Evolutionary conservation across 2,329 filamentous ascomycete genomes (phyloP).

Genomic region (Mollisiaceae sp.): DNA sequence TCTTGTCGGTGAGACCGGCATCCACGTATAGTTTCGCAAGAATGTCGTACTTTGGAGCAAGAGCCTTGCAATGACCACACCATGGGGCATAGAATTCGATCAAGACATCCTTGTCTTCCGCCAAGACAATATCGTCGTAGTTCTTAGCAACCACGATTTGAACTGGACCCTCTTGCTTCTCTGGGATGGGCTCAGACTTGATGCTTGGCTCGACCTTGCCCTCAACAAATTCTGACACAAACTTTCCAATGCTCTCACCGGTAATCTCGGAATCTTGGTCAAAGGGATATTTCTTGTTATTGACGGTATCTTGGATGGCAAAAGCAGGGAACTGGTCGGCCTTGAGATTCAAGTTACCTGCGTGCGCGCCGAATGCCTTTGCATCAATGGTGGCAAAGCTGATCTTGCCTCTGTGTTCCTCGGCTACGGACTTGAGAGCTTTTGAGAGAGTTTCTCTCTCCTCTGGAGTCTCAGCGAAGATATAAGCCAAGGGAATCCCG

Average conservation of each 20-base stretch:
- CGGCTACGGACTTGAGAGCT: conserved; percentile 81
- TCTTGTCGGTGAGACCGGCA: conserved; percentile 78
- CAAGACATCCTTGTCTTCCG: conserved; percentile 95
- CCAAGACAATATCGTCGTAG: conserved; percentile 89
- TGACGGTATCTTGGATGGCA: conserved; percentile 92
- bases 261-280: conserved; percentile 83
- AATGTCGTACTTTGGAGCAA: conserved; percentile 96
- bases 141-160: conserved; percentile 89
- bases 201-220: conserved; percentile 95
- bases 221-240: conserved; percentile 82
- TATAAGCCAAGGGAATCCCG: conserved; percentile 92
- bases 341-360: conserved; percentile 95
- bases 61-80: conserved; percentile 99
- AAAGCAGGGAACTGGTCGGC: conserved; percentile 95
- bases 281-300: conserved; percentile 97
- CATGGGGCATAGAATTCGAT: conserved; percentile 99
- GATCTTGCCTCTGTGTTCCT: conserved; percentile 91
- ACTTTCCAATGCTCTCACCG: conserved; percentile 70
- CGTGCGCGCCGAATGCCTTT: conserved; percentile 91
- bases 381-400: conserved; percentile 99
- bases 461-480: conserved; percentile 91
- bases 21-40: conserved; percentile 78
- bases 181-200: conserved; percentile 97
- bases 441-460: conserved; percentile 82
- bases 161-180: conserved; percentile 89